phyloP scores from a whole-genome alignment of 306 rosid genomes.

The Hippophae rhamnoides region DNA sequence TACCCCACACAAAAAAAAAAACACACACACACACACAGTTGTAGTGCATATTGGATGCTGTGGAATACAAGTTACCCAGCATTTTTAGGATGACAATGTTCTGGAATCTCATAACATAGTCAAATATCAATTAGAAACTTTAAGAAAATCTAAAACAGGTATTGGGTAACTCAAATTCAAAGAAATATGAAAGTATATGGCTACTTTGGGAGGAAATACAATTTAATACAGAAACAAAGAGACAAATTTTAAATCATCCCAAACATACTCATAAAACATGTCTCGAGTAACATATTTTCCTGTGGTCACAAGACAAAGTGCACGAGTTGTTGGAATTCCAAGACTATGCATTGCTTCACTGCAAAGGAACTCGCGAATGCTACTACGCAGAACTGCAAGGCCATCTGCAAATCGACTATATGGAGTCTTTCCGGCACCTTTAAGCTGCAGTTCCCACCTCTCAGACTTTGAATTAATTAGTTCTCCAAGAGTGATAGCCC shows the following conservation, averaged over 20 bases:
- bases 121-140: no score
- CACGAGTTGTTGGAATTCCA: constrained; percentile 93
- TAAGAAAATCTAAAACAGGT: no score
- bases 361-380: constrained; percentile 92
- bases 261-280: constrained; percentile 92
- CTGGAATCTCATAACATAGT: no score
- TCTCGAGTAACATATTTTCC: constrained; percentile 83
- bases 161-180: no score
- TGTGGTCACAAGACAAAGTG: constrained; percentile 79
- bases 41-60: neutral
- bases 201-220: no score
- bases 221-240: no score
- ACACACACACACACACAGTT: no score
- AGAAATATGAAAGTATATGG: no score
- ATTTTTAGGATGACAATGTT: no score
- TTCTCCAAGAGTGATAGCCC: constrained; percentile 94
- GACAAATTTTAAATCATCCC: neutral
- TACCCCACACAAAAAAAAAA: no score
- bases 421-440: constrained; percentile 98
- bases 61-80: neutral
- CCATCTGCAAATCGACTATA: constrained; percentile 98
- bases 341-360: constrained; percentile 97
- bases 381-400: constrained; percentile 96
- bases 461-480: constrained; percentile 62
- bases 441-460: constrained; percentile 96